Percentiles rank a stretch among this genome's conserved stretches.
Conservation (phyloP, 2,329 filamentous ascomycete species). For the Pseudopyricularia cyperi region DNA sequence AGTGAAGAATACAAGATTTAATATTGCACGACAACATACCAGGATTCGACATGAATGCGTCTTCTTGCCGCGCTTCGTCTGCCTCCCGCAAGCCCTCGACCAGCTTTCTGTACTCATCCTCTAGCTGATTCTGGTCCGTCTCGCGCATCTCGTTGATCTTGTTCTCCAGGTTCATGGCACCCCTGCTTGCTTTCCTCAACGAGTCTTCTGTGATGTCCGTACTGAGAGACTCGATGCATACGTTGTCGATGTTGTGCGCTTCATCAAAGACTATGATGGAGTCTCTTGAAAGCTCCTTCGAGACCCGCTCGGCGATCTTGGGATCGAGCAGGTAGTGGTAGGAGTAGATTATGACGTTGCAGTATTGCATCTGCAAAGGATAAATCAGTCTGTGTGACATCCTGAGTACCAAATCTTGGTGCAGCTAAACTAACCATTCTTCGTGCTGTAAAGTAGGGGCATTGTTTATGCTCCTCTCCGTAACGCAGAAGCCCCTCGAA, state of each 20-base stretch:
- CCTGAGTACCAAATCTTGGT: background rate
- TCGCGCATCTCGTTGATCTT: conserved; percentile 91
- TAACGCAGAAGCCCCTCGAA: conserved; percentile 81
- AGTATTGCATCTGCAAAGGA: conserved; percentile 71
- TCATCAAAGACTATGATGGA: conserved; percentile 98
- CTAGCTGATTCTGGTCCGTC: conserved; percentile 87
- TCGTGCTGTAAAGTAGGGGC: conserved; percentile 89
- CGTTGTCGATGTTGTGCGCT: conserved; percentile 98
- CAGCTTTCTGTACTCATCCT: conserved; percentile 89
- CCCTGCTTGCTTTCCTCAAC: conserved; percentile 75
- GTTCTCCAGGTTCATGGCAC: conserved; percentile 78
- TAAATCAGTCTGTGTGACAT: background rate
- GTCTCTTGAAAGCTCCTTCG: conserved; percentile 90
- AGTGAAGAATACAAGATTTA: background rate
- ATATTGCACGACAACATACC: conserved; percentile 18
- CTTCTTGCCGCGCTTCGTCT: conserved; percentile 81
- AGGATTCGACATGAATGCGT: conserved; percentile 94
- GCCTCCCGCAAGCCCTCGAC: conserved; percentile 83
- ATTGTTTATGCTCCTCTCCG: conserved; percentile 91
- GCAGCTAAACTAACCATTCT: conserved; percentile 58
- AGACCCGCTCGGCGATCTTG: conserved; percentile 93
- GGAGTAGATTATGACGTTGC: conserved; percentile 98
- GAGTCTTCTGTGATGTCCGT: conserved; percentile 96
- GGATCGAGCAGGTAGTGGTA: conserved; percentile 97
- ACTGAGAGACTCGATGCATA: conserved; percentile 94